Evolutionary conservation across 2,329 filamentous ascomycete species (phyloP), one percentile per base, ranked within the genome.

Genomic region (Plectosphaerella cucumerina): DNA sequence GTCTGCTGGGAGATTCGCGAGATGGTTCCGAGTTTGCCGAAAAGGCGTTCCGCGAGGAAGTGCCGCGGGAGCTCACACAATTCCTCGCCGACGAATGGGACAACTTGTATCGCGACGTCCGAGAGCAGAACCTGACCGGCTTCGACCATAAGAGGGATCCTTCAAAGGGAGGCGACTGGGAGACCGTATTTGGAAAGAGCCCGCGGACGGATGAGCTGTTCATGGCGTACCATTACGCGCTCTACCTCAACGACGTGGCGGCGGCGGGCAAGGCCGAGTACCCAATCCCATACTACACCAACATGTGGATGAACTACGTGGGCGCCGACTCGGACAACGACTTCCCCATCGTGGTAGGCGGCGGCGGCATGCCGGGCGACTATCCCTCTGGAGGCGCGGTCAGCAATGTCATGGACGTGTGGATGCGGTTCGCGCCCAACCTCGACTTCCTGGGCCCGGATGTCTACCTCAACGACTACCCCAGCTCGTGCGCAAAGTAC

Each of bases 1-100:
- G 76, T 0, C 49, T 78, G 4, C 62, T 79, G 1, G 74, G 75
- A 0, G 75, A 78, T 53, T 77, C 69, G 3, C 64, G 74, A 22
- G 76, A 78, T 53, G 62, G 69, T 4, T 69, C 64, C n/a, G 53
- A 58, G 4, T 56, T 56, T 8, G 74, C 71, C 5, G 62, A 73
- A 15, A 53, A 65, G 48, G 60, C 53, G 5, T 77, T 75, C 58
- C 51, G 51, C 4, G 54, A 65, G 22, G 53, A 65, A 5, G 58
- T 62, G 5, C 61, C 62, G 2, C 35, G 54, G n/a, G 54, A 56
- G 3, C 33, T 62, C 6, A 20, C 61, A 8, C 31, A 52, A 3
- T 49, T 55, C 48, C 50, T 3, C 12, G 18, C 17, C 3, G 1
- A 1, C n/a, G 41, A 21, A 4, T 53, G 8, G 34, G 26, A 11